Base-by-base conservation (phyloP, 176 grass and related monocot species). In the Triticum turgidum region DNA sequence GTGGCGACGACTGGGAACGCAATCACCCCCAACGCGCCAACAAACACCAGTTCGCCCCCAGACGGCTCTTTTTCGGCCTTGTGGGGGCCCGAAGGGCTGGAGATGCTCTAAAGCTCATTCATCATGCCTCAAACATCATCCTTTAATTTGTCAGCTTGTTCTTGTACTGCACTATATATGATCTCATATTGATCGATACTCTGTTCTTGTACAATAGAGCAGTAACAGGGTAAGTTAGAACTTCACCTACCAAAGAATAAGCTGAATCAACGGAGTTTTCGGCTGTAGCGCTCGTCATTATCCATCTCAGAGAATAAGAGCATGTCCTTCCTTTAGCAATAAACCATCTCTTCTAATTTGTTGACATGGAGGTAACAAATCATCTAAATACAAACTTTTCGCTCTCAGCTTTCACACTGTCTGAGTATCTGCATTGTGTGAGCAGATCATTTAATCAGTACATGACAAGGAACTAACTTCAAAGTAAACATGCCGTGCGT, bases 381-480 rank as follows among this genome's bases (percentile, higher is more conserved):
- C 93, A 44, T 98, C 95, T 51, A 98, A 78, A 71, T 98, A 91
- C 25, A 98, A 98, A 76, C 77, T 86, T 87, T 86, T 98, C 82
- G 65, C 80, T 85, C 80, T 95, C 95, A 83, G 88, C 80, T 80
- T 90, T 95, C 72, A 98, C 91, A 86, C 93, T 95, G 20, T 98
- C 89, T 33, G 95, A 95, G 85, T 98, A 98, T 83, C 93, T 98
- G 74, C 68, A 92, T 3, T 24, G 77, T 56, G 84, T 67, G 39
- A 35, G 44, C 35, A 66, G 10, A 92, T 5, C 56, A 33, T 32
- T 51, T 9, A 58, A 80, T 66, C 78, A 88, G 54, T 37, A 85
- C 75, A 81, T 72, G 13, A n/a, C 2, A 38, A 10, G 37, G 72
- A 32, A 38, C 18, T 37, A 39, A 9, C 58, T 75, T 42, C 5